Evolutionary conservation across 352 stramenopile genomes (phyloP), one percentile per base, ranked within the genome.

Genomic region (Phytophthora constricta): DNA sequence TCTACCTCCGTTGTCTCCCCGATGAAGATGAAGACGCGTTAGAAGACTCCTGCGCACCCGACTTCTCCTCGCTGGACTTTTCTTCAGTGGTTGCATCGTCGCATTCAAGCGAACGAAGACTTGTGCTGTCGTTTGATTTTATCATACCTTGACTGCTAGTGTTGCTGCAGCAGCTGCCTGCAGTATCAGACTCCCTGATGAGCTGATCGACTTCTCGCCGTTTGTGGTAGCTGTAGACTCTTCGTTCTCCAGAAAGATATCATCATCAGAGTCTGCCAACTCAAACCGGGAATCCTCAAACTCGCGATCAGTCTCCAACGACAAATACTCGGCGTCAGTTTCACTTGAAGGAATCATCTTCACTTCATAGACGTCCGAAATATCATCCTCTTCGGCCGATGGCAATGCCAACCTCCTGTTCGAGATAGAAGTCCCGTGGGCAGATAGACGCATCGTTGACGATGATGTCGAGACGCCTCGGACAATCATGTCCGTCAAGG

Each of bases 11-110:
- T 83, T 10, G 65, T 64, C 56, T 4, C 34, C n/a, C 58, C 25
- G 81, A 89, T 16, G 76, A 69, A 22, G 81, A 86, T 37, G 79
- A 87, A 4, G 84, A 92, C 11, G 78, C 72, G 28, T 81, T 76
- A 7, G 79, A 90, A 3, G 53, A 68, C n/a, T 72, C 70, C 46
- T 25, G 67, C 43, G 11, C 45, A 50, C 48, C 76, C n/a, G 54
- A 73, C 41, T 68, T 79, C 17, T 39, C 61, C 14, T 58, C 71
- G 26, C 48, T 67, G 3, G 58, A 73, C 49, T 74, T 84, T 74
- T 58, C 74, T 75, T 65, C 48, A 4, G 50, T 73, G 28, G 37
- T 68, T 13, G 54, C 59, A 22, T 62, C 63, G 56, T 69, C 58
- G 2, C 27, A 43, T 4, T 53, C 56, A 33, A 17, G n/a, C 3